These are phyloP conservation scores for Coemansia sp. DNA, from an alignment of 192 early-diverging fungal species.

Conservation along the genomic window DNA sequence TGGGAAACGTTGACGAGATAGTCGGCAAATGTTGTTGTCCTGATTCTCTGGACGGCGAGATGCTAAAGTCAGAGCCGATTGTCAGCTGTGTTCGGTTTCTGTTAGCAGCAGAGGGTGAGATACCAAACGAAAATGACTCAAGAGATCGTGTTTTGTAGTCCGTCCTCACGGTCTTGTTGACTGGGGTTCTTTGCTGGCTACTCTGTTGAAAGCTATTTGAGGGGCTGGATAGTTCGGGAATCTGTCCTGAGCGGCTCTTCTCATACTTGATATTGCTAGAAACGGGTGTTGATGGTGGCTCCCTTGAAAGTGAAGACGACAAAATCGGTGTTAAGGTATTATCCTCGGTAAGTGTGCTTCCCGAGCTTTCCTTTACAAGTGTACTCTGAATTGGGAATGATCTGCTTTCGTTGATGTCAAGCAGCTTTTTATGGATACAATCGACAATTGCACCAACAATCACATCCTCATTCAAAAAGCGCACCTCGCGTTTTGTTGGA, in stretches of 20 bases:
- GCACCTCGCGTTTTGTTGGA: slow-evolving; percentile 93
- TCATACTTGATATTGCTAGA: background rate
- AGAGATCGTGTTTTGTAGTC: slow-evolving; percentile 79
- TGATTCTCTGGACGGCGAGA: slow-evolving; percentile 16
- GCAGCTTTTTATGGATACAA: slow-evolving; percentile 67
- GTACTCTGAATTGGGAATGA: slow-evolving; percentile 68
- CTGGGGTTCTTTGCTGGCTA: slow-evolving; percentile 52
- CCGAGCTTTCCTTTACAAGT: slow-evolving; percentile 5
- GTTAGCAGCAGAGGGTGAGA: slow-evolving; percentile 32
- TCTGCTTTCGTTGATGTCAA: slow-evolving; percentile 69
- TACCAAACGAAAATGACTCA: slow-evolving; percentile 58
- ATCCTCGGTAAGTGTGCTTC: background rate
- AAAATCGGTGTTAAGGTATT: background rate
- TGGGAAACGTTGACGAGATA: slow-evolving; percentile 22
- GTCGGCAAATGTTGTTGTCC: slow-evolving; percentile 12
- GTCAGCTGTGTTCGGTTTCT: slow-evolving; percentile 36
- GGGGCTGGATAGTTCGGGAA: slow-evolving; percentile 1
- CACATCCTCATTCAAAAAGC: slow-evolving; percentile 88
- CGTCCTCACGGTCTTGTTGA: slow-evolving; percentile 82
- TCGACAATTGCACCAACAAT: slow-evolving; percentile 72
- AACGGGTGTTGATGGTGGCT: background rate
- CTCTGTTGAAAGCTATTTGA: slow-evolving; percentile 9
- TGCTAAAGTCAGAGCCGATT: slow-evolving; percentile 36
- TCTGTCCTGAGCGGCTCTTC: background rate
- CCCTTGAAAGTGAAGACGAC: background rate